Percentiles rank a stretch among this genome's conserved stretches.
Evolutionary conservation across 305 asterid species (phyloP).

Genomic region (Solanum hybrid): DNA sequence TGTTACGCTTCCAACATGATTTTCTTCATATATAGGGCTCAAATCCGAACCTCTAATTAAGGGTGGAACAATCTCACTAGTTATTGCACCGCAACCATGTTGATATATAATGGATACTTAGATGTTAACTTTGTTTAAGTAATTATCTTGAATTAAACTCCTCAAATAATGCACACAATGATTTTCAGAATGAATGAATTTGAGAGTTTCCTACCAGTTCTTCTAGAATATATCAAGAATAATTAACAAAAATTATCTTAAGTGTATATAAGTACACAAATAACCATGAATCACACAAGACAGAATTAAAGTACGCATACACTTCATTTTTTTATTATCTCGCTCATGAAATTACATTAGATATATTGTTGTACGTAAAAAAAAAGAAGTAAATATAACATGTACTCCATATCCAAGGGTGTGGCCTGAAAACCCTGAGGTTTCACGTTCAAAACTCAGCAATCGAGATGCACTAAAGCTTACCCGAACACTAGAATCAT

Average conservation of each 20-base stretch:
- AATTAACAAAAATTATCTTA: background rate
- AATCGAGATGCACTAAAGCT: accelerated
- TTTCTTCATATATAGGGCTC: too few relatives aligned
- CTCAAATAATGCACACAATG: background rate
- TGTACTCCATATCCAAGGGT: background rate
- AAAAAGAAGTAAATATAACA: too few relatives aligned
- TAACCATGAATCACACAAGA: background rate
- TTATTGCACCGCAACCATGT: too few relatives aligned
- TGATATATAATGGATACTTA: too few relatives aligned
- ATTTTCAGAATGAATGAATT: background rate
- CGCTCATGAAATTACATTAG: background rate
- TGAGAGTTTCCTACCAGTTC: background rate
- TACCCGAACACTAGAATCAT: accelerated
- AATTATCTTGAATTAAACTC: background rate
- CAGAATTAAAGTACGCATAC: background rate
- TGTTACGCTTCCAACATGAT: background rate
- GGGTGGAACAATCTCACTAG: background rate
- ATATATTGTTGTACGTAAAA: background rate
- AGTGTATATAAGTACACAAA: background rate
- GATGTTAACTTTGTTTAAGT: background rate
- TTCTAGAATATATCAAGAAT: background rate
- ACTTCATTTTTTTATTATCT: background rate
- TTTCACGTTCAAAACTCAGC: background rate
- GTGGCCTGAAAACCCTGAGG: accelerated
- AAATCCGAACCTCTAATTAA: accelerated